These are phyloP conservation scores for Xerocomellus chrysenteron DNA, from an alignment of 768 basidiomycete species.

Conservation along the genomic window DNA sequence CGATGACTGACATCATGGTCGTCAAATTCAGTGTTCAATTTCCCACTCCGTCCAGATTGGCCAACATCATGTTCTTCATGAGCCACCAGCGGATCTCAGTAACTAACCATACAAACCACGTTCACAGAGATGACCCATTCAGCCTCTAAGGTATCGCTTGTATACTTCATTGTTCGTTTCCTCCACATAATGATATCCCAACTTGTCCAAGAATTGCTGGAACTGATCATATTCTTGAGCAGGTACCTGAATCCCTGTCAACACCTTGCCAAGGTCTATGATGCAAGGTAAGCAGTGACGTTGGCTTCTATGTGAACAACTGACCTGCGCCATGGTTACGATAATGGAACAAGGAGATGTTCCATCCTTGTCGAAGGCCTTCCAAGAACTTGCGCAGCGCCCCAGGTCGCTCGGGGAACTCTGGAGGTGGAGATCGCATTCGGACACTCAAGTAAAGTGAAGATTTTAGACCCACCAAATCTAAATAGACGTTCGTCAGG, in stretches of 20 bases:
- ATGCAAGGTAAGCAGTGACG: background rate
- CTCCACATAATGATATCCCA: conserved; percentile 89
- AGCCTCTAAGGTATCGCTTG: conserved; percentile 60
- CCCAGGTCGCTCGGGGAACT: conserved; percentile 93
- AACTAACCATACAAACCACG: background rate
- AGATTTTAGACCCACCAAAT: conserved; percentile 65
- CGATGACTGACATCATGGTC: conserved; percentile 3
- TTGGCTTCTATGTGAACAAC: conserved; percentile 25
- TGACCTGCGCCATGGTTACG: conserved; percentile 94
- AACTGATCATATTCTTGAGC: conserved; percentile 64
- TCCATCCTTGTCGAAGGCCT: conserved; percentile 83
- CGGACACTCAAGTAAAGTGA: background rate
- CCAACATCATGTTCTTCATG: background rate
- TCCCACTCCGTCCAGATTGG: conserved; percentile 1
- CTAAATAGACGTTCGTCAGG: conserved; percentile 86
- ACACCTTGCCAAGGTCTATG: conserved; percentile 85
- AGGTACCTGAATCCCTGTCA: conserved; percentile 93
- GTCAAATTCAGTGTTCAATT: conserved; percentile 3
- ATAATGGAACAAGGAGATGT: conserved; percentile 96
- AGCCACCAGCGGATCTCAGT: background rate
- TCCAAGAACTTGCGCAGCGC: conserved; percentile 89
- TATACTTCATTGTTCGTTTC: conserved; percentile 91
- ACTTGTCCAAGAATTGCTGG: conserved; percentile 65
- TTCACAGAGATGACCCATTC: conserved; percentile 2
- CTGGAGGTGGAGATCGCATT: conserved; percentile 39